Conservation (phyloP, 371 early-diverging fungal genomes). For the Catenaria anguillulae region DNA sequence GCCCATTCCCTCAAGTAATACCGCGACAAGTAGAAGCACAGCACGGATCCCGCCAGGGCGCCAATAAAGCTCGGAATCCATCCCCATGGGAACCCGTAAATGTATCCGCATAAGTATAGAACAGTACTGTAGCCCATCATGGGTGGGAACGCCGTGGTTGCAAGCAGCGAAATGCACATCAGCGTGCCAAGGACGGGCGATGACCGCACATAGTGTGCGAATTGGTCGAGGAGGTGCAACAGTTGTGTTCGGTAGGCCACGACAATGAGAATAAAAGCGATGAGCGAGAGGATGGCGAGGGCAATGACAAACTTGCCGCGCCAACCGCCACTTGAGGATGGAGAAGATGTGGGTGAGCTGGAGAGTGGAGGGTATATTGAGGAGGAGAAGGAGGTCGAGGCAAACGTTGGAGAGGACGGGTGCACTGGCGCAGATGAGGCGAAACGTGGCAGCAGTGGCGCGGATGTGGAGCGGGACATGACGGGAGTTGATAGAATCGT, state of each 20-base stretch:
- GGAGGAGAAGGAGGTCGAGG: no score
- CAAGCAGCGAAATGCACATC: not conserved
- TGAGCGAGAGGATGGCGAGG: not conserved
- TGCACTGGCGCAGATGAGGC: no score
- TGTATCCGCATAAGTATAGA: conserved; percentile 16
- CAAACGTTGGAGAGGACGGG: no score
- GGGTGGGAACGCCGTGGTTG: conserved; percentile 15
- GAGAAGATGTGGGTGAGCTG: no score
- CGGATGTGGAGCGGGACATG: no score
- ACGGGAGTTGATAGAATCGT: no score
- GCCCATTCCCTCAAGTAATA: not conserved
- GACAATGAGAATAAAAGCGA: not conserved
- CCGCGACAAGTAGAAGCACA: not conserved
- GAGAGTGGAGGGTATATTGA: no score
- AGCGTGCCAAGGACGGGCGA: not conserved
- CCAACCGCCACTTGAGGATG: no score
- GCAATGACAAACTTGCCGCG: no score
- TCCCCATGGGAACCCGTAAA: conserved; percentile 7
- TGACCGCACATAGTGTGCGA: not conserved
- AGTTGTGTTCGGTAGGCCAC: not conserved
- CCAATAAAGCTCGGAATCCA: not conserved
- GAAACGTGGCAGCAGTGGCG: no score
- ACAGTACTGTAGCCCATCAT: conserved; percentile 18
- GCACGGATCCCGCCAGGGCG: not conserved
- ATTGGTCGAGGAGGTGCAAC: not conserved